phyloP scores from a whole-genome alignment of 192 early-diverging fungal species.

The Coemansia pectinata region DNA sequence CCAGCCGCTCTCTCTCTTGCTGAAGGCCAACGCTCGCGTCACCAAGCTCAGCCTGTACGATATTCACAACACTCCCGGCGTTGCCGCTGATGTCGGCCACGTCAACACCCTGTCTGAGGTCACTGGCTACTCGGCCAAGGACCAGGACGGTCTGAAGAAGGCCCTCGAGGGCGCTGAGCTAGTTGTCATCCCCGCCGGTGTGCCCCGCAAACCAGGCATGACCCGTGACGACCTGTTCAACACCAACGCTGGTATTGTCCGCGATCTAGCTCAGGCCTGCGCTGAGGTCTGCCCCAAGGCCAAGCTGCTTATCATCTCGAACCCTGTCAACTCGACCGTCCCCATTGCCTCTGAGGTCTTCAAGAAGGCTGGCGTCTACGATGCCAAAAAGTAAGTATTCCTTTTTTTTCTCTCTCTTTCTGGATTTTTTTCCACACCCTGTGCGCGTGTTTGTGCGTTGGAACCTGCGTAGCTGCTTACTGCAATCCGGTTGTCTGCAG shows the following conservation, averaged over 20 bases:
- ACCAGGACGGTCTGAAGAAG: slow-evolving; percentile 71
- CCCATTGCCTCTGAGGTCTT: slow-evolving; percentile 91
- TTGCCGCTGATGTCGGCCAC: slow-evolving; percentile 95
- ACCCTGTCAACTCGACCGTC: slow-evolving; percentile 97
- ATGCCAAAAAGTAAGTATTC: slow-evolving; percentile 63
- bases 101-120: slow-evolving; percentile 84
- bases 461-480: slow-evolving; percentile 5
- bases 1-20: slow-evolving; percentile 93
- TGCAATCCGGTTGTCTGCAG: slow-evolving; percentile 6
- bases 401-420: background rate
- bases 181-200: slow-evolving; percentile 96
- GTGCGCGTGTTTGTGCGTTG: background rate
- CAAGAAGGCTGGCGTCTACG: slow-evolving; percentile 84
- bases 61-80: slow-evolving; percentile 95
- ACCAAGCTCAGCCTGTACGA: slow-evolving; percentile 89
- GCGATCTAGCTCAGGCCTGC: slow-evolving; percentile 74
- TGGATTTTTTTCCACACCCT: background rate
- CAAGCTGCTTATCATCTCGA: slow-evolving; percentile 85
- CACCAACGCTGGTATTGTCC: slow-evolving; percentile 91
- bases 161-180: slow-evolving; percentile 74
- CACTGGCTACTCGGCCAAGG: slow-evolving; percentile 69
- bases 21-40: slow-evolving; percentile 87
- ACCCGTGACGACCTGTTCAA: slow-evolving; percentile 99
- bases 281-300: slow-evolving; percentile 84
- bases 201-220: slow-evolving; percentile 99